Percentiles rank a stretch among this genome's conserved stretches.
phyloP scores from a whole-genome alignment of 495 filamentous ascomycete species.

The Penicillium psychrofluorescens region DNA sequence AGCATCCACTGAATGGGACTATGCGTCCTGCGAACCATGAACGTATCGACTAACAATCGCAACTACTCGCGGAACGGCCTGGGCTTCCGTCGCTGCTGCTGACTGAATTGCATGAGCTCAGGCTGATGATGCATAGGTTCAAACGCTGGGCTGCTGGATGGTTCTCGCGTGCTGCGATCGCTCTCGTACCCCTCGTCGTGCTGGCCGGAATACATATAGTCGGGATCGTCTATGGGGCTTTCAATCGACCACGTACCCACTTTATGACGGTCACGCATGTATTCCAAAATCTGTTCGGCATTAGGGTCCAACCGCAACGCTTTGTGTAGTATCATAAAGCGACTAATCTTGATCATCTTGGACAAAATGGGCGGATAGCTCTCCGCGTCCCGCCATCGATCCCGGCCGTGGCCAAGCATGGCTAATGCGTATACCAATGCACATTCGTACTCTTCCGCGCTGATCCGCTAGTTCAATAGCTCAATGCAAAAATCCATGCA shows the following conservation, averaged over 20 bases:
- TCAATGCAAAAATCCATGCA: slow-evolving; percentile 10
- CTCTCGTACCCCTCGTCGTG: not conserved
- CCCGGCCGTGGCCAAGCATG: not conserved
- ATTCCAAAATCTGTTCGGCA: not conserved
- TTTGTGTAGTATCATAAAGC: slow-evolving; percentile 4
- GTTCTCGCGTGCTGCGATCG: too few species aligned
- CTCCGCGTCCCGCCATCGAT: not conserved
- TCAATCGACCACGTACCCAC: too few species aligned
- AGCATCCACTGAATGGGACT: slow-evolving; percentile 10
- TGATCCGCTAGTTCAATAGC: slow-evolving; percentile 4
- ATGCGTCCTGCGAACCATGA: slow-evolving; percentile 6
- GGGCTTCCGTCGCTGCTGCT: not conserved
- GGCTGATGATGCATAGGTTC: too few species aligned
- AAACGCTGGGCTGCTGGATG: too few species aligned
- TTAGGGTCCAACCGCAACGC: slow-evolving; percentile 3
- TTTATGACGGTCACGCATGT: too few species aligned
- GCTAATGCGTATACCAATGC: slow-evolving; percentile 4
- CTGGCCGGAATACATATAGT: too few species aligned
- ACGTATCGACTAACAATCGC: not conserved
- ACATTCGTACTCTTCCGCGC: slow-evolving; percentile 3
- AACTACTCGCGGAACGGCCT: not conserved
- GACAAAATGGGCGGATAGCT: slow-evolving; percentile 1
- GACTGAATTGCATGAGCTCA: not conserved
- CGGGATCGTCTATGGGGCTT: too few species aligned
- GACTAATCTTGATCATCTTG: slow-evolving; percentile 3